These are phyloP conservation scores for Chenopodium berlandieri DNA, from an alignment of 148 eudicot genomes.

Conservation along the genomic window DNA sequence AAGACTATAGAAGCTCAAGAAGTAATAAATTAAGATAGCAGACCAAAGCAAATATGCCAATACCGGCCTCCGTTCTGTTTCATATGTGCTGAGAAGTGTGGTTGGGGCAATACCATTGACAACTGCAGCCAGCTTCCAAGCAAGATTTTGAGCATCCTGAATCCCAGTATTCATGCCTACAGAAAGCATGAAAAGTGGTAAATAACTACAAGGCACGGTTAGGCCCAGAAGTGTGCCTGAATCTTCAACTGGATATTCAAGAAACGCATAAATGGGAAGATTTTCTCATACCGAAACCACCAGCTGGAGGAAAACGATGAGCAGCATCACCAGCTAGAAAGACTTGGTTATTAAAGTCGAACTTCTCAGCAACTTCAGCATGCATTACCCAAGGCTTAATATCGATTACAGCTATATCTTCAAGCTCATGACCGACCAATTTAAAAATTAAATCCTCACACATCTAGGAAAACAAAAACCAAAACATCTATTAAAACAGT, in stretches of 20 bases:
- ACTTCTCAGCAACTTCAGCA: slow-evolving; percentile 94
- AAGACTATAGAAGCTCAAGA: not conserved
- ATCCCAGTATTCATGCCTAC: slow-evolving; percentile 98
- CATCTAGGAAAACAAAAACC: slow-evolving; percentile 44
- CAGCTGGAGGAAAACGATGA: slow-evolving; percentile 98
- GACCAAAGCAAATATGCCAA: slow-evolving; percentile 17
- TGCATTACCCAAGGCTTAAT: slow-evolving; percentile 99
- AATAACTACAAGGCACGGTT: slow-evolving; percentile 6
- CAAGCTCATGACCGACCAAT: slow-evolving; percentile 79
- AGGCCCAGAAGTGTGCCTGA: not conserved
- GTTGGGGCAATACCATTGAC: slow-evolving; percentile 62
- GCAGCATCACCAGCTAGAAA: slow-evolving; percentile 94
- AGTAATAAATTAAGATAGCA: slow-evolving; percentile 5
- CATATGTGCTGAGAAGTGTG: slow-evolving; percentile 70
- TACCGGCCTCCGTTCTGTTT: slow-evolving; percentile 87
- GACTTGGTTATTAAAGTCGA: slow-evolving; percentile 50
- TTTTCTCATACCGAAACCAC: slow-evolving; percentile 78
- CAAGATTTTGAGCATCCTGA: slow-evolving; percentile 97
- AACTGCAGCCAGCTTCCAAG: slow-evolving; percentile 88
- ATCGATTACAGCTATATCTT: slow-evolving; percentile 71
- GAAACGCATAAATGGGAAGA: not conserved
- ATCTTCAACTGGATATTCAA: not conserved
- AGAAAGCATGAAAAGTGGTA: slow-evolving; percentile 19
- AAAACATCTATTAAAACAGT: not conserved
- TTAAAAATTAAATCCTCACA: slow-evolving; percentile 70